These are phyloP conservation scores for Kurtzmaniella quercitrusa DNA, from an alignment of 1,139 yeast genomes.

Conservation along the genomic window DNA sequence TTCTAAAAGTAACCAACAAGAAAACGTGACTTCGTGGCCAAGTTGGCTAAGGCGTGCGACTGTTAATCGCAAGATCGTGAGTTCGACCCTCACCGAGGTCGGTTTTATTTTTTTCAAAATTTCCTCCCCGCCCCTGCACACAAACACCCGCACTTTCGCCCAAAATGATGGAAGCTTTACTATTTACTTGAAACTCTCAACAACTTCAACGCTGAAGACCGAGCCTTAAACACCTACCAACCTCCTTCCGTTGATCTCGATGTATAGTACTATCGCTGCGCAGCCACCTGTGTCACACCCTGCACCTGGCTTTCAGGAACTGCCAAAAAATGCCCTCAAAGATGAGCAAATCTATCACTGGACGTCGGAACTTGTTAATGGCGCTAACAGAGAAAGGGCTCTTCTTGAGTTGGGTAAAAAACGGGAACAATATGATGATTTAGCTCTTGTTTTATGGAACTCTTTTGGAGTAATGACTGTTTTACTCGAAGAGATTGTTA, in stretches of 20 bases:
- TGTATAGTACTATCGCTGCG: slow-evolving; percentile 1
- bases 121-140: not conserved
- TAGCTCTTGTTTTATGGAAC: slow-evolving; percentile 91
- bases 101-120: slow-evolving; percentile 11
- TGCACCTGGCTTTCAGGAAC: not conserved
- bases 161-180: too few species aligned
- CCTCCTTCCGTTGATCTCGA: not conserved
- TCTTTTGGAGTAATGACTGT: slow-evolving; percentile 97
- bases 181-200: too few species aligned
- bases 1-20: too few species aligned
- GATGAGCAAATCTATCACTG: slow-evolving; percentile 87
- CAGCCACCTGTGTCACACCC: not conserved
- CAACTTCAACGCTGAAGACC: not conserved
- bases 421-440: slow-evolving; percentile 90
- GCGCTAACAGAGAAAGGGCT: slow-evolving; percentile 90
- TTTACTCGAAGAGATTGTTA: slow-evolving; percentile 79
- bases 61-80: slow-evolving; percentile 48
- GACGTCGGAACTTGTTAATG: slow-evolving; percentile 86
- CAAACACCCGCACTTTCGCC: not conserved
- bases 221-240: not conserved
- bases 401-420: slow-evolving; percentile 87
- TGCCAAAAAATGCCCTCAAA: slow-evolving; percentile 54
- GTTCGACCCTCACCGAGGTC: slow-evolving; percentile 47
- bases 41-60: slow-evolving; percentile 57
- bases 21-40: slow-evolving; percentile 42